Evolutionary conservation across 2,329 filamentous ascomycete genomes (phyloP).

Genomic region (Trichoderma brevicompactum): DNA sequence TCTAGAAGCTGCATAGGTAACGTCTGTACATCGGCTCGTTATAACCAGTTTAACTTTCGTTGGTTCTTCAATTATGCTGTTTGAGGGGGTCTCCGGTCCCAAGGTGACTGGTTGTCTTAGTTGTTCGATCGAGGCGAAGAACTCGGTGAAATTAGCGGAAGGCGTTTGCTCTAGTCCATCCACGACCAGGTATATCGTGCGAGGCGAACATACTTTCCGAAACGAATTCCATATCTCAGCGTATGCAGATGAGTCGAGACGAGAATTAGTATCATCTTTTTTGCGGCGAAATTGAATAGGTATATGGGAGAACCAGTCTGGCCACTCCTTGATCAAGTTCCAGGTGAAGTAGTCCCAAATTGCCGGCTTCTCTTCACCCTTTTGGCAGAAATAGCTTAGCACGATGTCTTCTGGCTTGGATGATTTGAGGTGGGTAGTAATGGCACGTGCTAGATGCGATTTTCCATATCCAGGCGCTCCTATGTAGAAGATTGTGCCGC

Average conservation of each 20-base stretch:
- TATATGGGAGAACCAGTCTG: slow-evolving; percentile 31
- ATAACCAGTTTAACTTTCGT: slow-evolving; percentile 28
- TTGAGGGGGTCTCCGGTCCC: not conserved
- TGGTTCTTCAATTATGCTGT: not conserved
- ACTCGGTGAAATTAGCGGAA: not conserved
- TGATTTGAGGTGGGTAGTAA: slow-evolving; percentile 31
- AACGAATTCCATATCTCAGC: slow-evolving; percentile 32
- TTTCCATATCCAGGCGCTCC: slow-evolving; percentile 34
- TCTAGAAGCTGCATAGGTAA: slow-evolving; percentile 8
- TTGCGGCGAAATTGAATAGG: slow-evolving; percentile 27
- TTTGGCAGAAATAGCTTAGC: slow-evolving; percentile 34
- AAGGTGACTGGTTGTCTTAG: slow-evolving; percentile 17
- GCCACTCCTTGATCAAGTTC: slow-evolving; percentile 29
- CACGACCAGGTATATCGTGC: slow-evolving; percentile 33
- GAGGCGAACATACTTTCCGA: slow-evolving; percentile 17
- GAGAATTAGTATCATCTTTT: slow-evolving; percentile 15
- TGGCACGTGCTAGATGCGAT: slow-evolving; percentile 33
- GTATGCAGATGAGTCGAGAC: slow-evolving; percentile 27
- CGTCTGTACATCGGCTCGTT: slow-evolving; percentile 21
- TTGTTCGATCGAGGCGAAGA: slow-evolving; percentile 24
- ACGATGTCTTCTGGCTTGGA: slow-evolving; percentile 29
- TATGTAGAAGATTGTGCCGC: slow-evolving; percentile 29
- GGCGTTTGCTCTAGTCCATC: slow-evolving; percentile 35
- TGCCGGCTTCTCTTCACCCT: slow-evolving; percentile 29
- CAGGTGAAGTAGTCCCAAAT: slow-evolving; percentile 35